phyloP scores from a whole-genome alignment of 345 rosid species.

The Eucalyptus cloeziana region DNA sequence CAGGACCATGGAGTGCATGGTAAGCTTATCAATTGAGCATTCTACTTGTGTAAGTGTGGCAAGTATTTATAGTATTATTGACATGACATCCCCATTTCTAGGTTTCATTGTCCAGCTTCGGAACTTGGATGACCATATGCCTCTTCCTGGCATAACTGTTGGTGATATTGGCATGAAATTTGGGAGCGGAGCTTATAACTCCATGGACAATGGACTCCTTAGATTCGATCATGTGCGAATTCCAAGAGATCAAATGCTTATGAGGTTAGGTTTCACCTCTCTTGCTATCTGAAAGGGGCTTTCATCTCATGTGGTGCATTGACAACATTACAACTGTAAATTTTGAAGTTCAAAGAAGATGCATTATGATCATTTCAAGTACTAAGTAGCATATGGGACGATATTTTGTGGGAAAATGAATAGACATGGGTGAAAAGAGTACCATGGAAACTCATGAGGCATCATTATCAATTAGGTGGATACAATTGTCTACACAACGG shows the following conservation, averaged over 20 bases:
- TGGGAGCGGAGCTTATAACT: constrained; percentile 88
- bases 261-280: constrained; percentile 45
- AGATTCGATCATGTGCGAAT: constrained; percentile 87
- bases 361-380: neutral
- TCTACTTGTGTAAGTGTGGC: neutral
- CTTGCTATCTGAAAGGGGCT: neutral
- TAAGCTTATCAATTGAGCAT: constrained; percentile 5
- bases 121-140: constrained; percentile 86
- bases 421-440: neutral
- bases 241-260: constrained; percentile 91
- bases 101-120: constrained; percentile 97
- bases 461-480: neutral
- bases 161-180: constrained; percentile 96
- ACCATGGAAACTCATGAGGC: neutral
- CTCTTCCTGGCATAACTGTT: constrained; percentile 85
- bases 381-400: neutral
- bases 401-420: neutral
- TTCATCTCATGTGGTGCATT: neutral
- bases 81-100: constrained; percentile 17
- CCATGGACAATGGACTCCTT: constrained; percentile 94
- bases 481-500: neutral
- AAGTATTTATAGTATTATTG: neutral
- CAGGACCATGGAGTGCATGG: constrained; percentile 89
- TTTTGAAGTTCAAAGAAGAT: neutral
- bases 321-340: neutral